Evolutionary conservation across 805 yeast genomes (phyloP), one percentile per base, ranked within the genome.

Genomic region (Myxozyma udenii): DNA sequence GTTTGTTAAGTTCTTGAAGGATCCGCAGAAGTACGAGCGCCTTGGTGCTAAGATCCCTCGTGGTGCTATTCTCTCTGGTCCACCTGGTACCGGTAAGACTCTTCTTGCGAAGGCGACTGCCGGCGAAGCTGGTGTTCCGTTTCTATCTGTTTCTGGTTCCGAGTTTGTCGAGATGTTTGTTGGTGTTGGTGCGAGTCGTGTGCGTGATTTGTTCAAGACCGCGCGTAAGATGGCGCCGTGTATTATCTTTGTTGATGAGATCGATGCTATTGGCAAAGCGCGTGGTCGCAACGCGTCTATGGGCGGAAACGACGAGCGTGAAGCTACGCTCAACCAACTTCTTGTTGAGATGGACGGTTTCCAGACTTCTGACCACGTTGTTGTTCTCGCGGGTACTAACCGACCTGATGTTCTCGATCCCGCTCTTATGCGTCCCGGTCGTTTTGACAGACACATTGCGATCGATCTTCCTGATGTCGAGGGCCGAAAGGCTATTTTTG

Each of bases 61-160:
- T 67, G 99, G 99, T 62, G 98, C 98, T 7, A 87, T 93, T 54
- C 74, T 93, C 51, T 85, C 96, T 1, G 99, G 99, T 44, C 96
- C 98, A 16, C 99, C 99, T 46, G 99, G 99, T 74, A 93, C 98
- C 7, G 99, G 99, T 81, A 93, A 93, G 68, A 93, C 99, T 0
- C 74, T 93, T 48, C 73, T 93, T 45, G 99, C 99, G 11, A 91
- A 88, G 67, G 99, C 99, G 3, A 93, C 98, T 44, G 98, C 98
- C 1, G 98, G 98, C 61, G 99, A 93, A 70, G 98, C 99, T 0
- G 95, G 93, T 51, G 98, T 93, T 37, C 97, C 99, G 39, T 93
- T 93, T 68, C 83, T 83, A 63, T 86, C 95, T 14, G 98, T 93
- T 18, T 87, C 96, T 0, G 98, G 98, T 58, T 90, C 98, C 4